A percentile compares a stretch with the other conserved stretches of the same genome.
Evolutionary conservation across 148 eudicot genomes (phyloP).

Genomic region (Persicaria tinctoria): DNA sequence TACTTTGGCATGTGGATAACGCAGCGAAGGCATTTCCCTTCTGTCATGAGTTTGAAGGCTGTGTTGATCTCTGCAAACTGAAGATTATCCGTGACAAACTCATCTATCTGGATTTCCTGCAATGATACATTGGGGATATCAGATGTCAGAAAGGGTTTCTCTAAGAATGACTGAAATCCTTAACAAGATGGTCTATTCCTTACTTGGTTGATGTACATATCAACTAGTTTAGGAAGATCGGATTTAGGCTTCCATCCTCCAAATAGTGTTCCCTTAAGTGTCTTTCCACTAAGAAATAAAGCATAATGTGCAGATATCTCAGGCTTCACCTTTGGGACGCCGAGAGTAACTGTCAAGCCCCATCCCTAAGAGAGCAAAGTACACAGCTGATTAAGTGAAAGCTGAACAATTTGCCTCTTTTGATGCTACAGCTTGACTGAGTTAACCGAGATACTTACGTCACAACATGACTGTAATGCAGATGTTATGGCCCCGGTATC

Average conservation of each 20-base stretch:
- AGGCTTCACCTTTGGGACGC: conserved; percentile 85
- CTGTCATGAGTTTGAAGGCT: conserved; percentile 69
- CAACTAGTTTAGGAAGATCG: conserved; percentile 70
- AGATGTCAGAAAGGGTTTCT: conserved; percentile 8
- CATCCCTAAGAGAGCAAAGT: conserved; percentile 52
- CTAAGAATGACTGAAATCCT: neutral
- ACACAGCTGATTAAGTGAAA: neutral
- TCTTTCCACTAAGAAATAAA: conserved; percentile 63
- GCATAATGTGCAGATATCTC: conserved; percentile 75
- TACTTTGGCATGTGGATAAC: conserved; percentile 83
- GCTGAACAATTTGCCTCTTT: neutral
- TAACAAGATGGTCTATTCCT: conserved; percentile 8
- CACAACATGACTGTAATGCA: conserved; percentile 84
- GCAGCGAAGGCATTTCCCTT: conserved; percentile 73
- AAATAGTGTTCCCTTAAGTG: conserved; percentile 74
- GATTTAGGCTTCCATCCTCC: conserved; percentile 99
- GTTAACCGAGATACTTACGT: conserved; percentile 32
- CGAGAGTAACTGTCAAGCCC: conserved; percentile 92
- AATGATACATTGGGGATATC: neutral
- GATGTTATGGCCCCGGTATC: conserved; percentile 64
- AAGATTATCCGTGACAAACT: conserved; percentile 63
- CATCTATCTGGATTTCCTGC: conserved; percentile 78
- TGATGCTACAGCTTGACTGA: neutral
- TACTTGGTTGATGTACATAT: conserved; percentile 77
- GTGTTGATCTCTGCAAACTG: conserved; percentile 60